Evolutionary conservation across 257 asterid species (phyloP).

Genomic region (Eustoma russellianum): DNA sequence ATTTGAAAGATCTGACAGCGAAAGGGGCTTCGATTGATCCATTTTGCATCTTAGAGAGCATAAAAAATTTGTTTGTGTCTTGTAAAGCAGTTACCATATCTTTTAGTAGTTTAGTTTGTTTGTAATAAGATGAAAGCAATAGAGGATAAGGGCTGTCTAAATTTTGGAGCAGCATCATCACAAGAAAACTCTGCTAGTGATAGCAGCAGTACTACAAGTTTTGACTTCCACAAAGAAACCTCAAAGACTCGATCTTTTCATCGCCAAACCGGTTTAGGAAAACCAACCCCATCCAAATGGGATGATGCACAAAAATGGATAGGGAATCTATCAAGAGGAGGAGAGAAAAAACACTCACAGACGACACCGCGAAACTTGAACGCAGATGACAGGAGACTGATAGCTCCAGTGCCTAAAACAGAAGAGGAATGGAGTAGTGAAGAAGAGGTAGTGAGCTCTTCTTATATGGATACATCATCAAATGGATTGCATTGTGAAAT

Average conservation of each 20-base stretch:
- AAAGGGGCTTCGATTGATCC: neutral
- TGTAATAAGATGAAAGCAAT: conserved; percentile 43
- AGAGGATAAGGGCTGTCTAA: conserved; percentile 74
- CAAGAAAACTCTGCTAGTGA: conserved; percentile 34
- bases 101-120: too few relatives aligned
- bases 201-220: conserved; percentile 19
- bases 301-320: conserved; percentile 99
- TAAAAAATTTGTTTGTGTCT: too few relatives aligned
- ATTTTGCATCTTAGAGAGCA: neutral
- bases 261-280: conserved; percentile 52
- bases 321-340: conserved; percentile 68
- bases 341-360: conserved; percentile 41
- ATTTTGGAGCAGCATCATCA: conserved; percentile 25
- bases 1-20: conserved; percentile 1
- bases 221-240: conserved; percentile 56
- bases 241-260: conserved; percentile 38
- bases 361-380: conserved; percentile 78
- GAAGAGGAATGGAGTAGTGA: conserved; percentile 45
- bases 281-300: conserved; percentile 93
- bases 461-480: conserved; percentile 4
- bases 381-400: conserved; percentile 80
- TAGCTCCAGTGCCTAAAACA: conserved; percentile 47
- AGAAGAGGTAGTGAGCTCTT: conserved; percentile 27
- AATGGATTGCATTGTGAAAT: conserved; percentile 24
- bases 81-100: too few relatives aligned